Evolutionary conservation across 805 yeast genomes (phyloP).

Genomic region (Sugiyamaella smithiae): DNA sequence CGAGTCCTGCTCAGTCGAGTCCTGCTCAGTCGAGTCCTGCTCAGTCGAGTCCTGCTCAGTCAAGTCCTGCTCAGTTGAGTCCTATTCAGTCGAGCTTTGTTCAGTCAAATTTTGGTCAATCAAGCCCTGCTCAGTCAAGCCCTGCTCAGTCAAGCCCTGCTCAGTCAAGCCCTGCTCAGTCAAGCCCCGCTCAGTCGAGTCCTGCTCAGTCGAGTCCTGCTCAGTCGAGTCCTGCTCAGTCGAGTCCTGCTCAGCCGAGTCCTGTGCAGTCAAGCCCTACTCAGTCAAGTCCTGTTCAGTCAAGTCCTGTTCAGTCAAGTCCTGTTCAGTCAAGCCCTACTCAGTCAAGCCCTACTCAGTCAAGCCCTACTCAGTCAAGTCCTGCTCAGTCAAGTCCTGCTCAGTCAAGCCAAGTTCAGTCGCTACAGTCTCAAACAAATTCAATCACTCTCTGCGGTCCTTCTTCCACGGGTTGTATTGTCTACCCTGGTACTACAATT

Average conservation of each 20-base stretch:
- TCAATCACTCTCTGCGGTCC: too few species aligned
- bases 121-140: slow-evolving; percentile 39
- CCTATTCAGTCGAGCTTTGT: slow-evolving; percentile 34
- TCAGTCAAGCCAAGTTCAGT: not conserved
- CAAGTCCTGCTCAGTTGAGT: slow-evolving; percentile 34
- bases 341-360: too few species aligned
- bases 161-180: too few species aligned
- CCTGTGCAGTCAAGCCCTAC: too few species aligned
- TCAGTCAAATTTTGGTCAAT: too few species aligned
- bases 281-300: too few species aligned
- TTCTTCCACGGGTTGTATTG: slow-evolving; percentile 8
- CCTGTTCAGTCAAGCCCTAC: too few species aligned
- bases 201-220: too few species aligned
- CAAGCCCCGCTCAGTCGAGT: not conserved
- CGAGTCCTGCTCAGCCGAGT: too few species aligned
- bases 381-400: not conserved
- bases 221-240: too few species aligned
- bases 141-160: slow-evolving; percentile 18
- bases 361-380: slow-evolving; percentile 26
- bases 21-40: slow-evolving; percentile 44
- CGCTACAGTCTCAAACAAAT: not conserved
- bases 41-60: slow-evolving; percentile 62
- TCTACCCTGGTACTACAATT: slow-evolving; percentile 7
- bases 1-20: slow-evolving; percentile 2
- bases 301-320: too few species aligned